Conservation (phyloP, 352 stramenopile genomes). For the Phytophthora niederhauseri region DNA sequence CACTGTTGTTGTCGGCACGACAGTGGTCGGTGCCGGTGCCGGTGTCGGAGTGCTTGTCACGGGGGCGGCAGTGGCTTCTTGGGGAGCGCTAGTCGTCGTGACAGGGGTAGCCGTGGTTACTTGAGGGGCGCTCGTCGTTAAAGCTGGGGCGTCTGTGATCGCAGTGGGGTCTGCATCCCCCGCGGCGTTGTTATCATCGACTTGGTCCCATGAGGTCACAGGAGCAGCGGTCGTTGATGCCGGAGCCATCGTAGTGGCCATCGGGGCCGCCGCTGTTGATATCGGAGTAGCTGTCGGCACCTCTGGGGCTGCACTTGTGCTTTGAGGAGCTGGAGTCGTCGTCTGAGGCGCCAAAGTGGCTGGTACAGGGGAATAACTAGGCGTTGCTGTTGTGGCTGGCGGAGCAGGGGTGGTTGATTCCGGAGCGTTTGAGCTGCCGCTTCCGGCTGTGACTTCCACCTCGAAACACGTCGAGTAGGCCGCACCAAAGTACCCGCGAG, state of each 20-base stretch:
- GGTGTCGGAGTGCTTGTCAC: not conserved
- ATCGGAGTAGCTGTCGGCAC: constrained; percentile 3
- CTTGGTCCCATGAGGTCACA: not conserved
- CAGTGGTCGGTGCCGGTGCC: not conserved
- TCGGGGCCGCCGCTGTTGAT: constrained; percentile 3
- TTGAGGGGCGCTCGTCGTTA: not conserved
- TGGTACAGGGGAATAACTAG: not conserved
- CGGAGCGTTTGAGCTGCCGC: constrained; percentile 9
- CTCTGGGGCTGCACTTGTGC: constrained; percentile 4
- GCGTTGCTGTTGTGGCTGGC: constrained; percentile 1
- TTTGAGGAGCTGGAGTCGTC: constrained; percentile 4
- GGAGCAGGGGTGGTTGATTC: constrained; percentile 1
- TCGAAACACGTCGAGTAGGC: constrained; percentile 77
- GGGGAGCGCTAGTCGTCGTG: not conserved
- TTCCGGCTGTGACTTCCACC: constrained; percentile 46
- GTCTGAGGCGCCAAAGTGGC: constrained; percentile 9
- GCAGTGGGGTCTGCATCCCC: not conserved
- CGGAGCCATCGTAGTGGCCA: constrained; percentile 4
- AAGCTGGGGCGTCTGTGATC: not conserved
- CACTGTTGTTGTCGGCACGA: not conserved
- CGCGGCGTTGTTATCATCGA: not conserved
- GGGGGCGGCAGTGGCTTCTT: not conserved
- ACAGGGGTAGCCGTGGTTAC: too few relatives aligned
- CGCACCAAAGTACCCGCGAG: constrained; percentile 66
- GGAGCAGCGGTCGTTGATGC: constrained; percentile 3